These are phyloP conservation scores for Sporothrix sp. DNA, from an alignment of 2,329 filamentous ascomycete genomes.

Conservation along the genomic window DNA sequence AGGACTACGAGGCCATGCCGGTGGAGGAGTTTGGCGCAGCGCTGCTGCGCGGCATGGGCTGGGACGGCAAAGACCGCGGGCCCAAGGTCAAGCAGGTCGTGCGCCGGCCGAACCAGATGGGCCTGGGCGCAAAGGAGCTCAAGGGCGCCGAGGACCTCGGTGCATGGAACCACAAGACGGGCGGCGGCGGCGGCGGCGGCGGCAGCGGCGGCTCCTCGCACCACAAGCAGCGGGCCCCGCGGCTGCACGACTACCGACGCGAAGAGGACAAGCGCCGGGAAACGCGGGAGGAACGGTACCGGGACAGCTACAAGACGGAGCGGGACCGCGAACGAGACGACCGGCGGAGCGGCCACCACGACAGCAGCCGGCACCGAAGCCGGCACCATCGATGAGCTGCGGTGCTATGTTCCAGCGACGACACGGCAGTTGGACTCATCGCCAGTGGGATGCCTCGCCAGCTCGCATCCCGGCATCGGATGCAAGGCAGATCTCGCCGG, in stretches of 20 bases:
- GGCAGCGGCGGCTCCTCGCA: neutral
- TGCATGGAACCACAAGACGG: slow-evolving; percentile 18
- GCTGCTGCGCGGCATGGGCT: slow-evolving; percentile 86
- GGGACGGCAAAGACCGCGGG: slow-evolving; percentile 60
- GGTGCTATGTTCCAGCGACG: too few species aligned
- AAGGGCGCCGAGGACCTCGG: slow-evolving; percentile 21
- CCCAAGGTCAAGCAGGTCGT: slow-evolving; percentile 55
- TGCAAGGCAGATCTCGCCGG: too few species aligned
- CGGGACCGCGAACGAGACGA: slow-evolving; percentile 15
- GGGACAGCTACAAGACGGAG: slow-evolving; percentile 19
- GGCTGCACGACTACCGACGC: slow-evolving; percentile 20
- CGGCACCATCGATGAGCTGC: slow-evolving; percentile 8
- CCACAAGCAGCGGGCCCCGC: slow-evolving; percentile 14
- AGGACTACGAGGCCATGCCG: slow-evolving; percentile 79
- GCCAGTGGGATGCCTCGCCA: too few species aligned
- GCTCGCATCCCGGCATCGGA: too few species aligned
- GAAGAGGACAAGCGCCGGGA: slow-evolving; percentile 19
- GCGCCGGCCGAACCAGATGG: slow-evolving; percentile 68
- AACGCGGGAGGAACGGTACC: slow-evolving; percentile 14
- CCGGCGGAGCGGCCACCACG: neutral
- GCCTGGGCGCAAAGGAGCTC: slow-evolving; percentile 54
- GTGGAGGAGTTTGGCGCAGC: slow-evolving; percentile 93
- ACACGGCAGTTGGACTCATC: too few species aligned
- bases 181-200: neutral
- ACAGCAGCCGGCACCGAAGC: slow-evolving; percentile 10